phyloP scores from a whole-genome alignment of 2,329 filamentous ascomycete species.

The Colletotrichum magnum region DNA sequence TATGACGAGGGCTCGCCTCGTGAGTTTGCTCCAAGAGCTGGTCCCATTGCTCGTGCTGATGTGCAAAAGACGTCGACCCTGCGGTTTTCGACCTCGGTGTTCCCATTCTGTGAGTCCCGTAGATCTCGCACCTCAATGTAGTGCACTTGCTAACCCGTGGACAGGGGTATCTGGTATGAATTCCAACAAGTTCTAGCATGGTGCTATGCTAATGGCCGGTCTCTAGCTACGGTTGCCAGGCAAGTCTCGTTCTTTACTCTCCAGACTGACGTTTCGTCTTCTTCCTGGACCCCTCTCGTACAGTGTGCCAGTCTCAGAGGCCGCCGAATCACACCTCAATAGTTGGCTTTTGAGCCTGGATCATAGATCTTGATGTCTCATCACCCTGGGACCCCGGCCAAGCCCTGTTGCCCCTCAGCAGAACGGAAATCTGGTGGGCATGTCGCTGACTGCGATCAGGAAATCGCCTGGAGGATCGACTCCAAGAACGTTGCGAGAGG shows the following conservation, averaged over 20 bases:
- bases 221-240: constrained; percentile 32
- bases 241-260: neutral
- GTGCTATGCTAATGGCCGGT: too few species aligned
- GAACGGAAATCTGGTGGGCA: too few species aligned
- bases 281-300: too few species aligned
- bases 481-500: constrained; percentile 76
- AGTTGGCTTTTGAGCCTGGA: neutral
- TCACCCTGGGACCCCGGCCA: too few species aligned
- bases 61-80: constrained; percentile 75
- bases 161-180: constrained; percentile 70
- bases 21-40: constrained; percentile 45
- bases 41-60: constrained; percentile 26
- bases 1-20: constrained; percentile 81
- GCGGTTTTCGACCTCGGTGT: constrained; percentile 83
- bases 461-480: constrained; percentile 77
- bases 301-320: too few species aligned
- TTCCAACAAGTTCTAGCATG: too few species aligned
- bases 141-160: too few species aligned
- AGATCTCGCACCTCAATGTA: too few species aligned
- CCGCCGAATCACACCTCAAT: too few species aligned
- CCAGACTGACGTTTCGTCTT: too few species aligned
- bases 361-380: neutral
- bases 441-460: constrained; percentile 57
- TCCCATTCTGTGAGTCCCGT: constrained; percentile 58
- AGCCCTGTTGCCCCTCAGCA: too few species aligned